These are phyloP conservation scores for Phialemoniopsis sp. DNA, from an alignment of 2,329 filamentous ascomycete genomes.

Conservation along the genomic window DNA sequence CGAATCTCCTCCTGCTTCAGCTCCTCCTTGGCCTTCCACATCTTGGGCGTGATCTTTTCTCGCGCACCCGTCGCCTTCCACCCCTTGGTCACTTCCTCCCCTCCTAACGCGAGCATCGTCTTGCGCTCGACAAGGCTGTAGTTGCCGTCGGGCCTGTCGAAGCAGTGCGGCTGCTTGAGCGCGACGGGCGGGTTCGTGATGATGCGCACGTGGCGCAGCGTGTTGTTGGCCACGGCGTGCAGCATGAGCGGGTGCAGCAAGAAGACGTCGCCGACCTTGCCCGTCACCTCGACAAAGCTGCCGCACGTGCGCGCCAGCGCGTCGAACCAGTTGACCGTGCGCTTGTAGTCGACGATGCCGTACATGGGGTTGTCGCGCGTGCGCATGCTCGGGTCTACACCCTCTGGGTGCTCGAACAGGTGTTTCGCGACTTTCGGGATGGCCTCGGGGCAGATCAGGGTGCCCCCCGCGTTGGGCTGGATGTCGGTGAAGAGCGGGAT, in stretches of 20 bases:
- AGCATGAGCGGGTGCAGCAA: conserved; percentile 51
- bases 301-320: conserved; percentile 20
- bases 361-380: conserved; percentile 43
- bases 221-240: conserved; percentile 43
- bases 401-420: conserved; percentile 53
- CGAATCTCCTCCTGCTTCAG: conserved; percentile 40
- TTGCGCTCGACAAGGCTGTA: conserved; percentile 49
- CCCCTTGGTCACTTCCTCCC: conserved; percentile 30
- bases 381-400: conserved; percentile 38
- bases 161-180: conserved; percentile 40
- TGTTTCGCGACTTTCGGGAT: conserved; percentile 21
- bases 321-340: conserved; percentile 34
- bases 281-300: conserved; percentile 44
- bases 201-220: conserved; percentile 22
- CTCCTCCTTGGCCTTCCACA: conserved; percentile 33
- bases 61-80: conserved; percentile 42
- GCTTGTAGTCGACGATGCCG: conserved; percentile 18
- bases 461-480: conserved; percentile 43
- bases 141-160: conserved; percentile 33
- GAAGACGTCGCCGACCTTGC: conserved; percentile 46
- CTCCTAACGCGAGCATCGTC: conserved; percentile 40
- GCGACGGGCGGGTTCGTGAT: conserved; percentile 49
- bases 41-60: conserved; percentile 38
- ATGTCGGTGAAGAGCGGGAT: conserved; percentile 58
- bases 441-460: not conserved